Percentiles rank a stretch among this genome's conserved stretches.
phyloP scores from a whole-genome alignment of 306 rosid species.

The cucumber (Cucumis sativus) region Cucumber_9930_V3 NC_026657.2:38962501-38963000 shows the following conservation, averaged over 20 bases:
- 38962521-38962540: neutral
- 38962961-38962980: neutral
- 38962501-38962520: neutral
- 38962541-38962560: neutral
- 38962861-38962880: no score
- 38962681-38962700: neutral
- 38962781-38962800: no score
- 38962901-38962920: no score
- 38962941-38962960: neutral
- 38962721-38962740: neutral
- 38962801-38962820: no score
- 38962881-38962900: no score
- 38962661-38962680: neutral
- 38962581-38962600: neutral
- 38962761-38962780: no score
- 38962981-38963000: neutral
- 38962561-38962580: no score
- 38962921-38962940: no score
- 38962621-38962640: neutral
- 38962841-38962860: no score
- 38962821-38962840: no score
- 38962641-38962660: neutral
- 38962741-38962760: neutral
- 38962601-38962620: neutral
- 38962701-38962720: neutral